Percentiles rank a stretch among this genome's conserved stretches.
phyloP scores from a whole-genome alignment of 1,284 basidiomycete species.

The Moesziomyces parantarcticus region DNA sequence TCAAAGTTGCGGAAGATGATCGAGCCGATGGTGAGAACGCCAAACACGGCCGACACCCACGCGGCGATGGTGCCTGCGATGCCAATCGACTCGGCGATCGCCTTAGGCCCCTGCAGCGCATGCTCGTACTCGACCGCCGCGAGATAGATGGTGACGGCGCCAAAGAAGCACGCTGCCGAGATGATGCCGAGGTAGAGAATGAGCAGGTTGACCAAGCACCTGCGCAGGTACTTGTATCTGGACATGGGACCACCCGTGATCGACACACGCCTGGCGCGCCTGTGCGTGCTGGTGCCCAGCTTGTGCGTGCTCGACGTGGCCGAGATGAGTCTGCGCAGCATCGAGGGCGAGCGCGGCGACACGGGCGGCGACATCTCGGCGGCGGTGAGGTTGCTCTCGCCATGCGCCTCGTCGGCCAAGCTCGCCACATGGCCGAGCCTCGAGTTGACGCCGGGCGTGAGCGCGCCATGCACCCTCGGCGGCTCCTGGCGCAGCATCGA shows the following conservation, averaged over 20 bases:
- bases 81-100: conserved; percentile 4
- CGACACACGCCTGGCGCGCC: conserved; percentile 14
- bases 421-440: conserved; percentile 10
- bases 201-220: conserved; percentile 54
- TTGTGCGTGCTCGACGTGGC: conserved; percentile 5
- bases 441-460: conserved; percentile 2
- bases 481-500: conserved; percentile 23
- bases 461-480: conserved; percentile 5
- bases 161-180: conserved; percentile 43
- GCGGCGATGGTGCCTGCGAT: conserved; percentile 16
- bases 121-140: conserved; percentile 41
- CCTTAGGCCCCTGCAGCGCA: conserved; percentile 22
- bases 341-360: conserved; percentile 6
- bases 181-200: conserved; percentile 56
- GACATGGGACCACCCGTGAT: conserved; percentile 27
- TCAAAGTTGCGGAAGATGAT: conserved; percentile 54
- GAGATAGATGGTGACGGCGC: conserved; percentile 34
- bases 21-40: conserved; percentile 42
- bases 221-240: conserved; percentile 50
- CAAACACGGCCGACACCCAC: conserved; percentile 49
- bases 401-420: conserved; percentile 10
- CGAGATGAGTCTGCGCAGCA: conserved; percentile 18
- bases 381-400: conserved; percentile 2
- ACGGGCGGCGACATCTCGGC: conserved; percentile 9
- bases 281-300: background rate